These are phyloP conservation scores for Thermoascus crustaceus DNA, from an alignment of 2,329 filamentous ascomycete genomes.

Conservation along the genomic window DNA sequence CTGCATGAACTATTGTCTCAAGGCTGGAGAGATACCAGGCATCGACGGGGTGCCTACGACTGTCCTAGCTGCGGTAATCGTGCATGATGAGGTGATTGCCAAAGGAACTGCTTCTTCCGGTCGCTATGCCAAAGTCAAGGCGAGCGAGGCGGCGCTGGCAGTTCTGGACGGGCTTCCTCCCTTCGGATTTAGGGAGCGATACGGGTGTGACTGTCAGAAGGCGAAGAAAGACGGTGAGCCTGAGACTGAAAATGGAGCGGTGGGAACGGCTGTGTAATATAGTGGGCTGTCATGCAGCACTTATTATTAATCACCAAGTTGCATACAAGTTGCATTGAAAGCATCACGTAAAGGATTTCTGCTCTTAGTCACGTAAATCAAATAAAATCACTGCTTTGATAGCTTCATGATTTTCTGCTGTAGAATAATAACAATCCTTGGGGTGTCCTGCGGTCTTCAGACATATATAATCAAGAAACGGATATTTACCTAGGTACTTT, in stretches of 20 bases:
- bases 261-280: conserved; percentile 23
- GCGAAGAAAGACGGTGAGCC: conserved; percentile 7
- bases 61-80: conserved; percentile 63
- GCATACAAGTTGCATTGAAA: too few species aligned
- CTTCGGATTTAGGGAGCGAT: conserved; percentile 53
- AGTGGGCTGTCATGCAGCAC: too few species aligned
- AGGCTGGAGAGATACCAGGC: conserved; percentile 37
- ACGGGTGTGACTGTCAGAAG: conserved; percentile 55
- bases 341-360: too few species aligned
- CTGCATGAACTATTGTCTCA: conserved; percentile 52
- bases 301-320: too few species aligned
- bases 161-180: conserved; percentile 42
- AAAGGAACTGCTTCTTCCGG: conserved; percentile 54
- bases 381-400: too few species aligned
- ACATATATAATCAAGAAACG: too few species aligned
- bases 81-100: conserved; percentile 64
- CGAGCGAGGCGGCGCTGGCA: conserved; percentile 33
- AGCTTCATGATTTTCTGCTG: too few species aligned
- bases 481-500: too few species aligned
- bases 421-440: too few species aligned
- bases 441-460: too few species aligned
- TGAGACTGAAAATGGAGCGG: conserved; percentile 9
- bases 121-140: conserved; percentile 62
- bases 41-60: conserved; percentile 38
- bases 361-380: too few species aligned